Conservation (phyloP, 768 basidiomycete species). For the Boletus fagicola region DNA sequence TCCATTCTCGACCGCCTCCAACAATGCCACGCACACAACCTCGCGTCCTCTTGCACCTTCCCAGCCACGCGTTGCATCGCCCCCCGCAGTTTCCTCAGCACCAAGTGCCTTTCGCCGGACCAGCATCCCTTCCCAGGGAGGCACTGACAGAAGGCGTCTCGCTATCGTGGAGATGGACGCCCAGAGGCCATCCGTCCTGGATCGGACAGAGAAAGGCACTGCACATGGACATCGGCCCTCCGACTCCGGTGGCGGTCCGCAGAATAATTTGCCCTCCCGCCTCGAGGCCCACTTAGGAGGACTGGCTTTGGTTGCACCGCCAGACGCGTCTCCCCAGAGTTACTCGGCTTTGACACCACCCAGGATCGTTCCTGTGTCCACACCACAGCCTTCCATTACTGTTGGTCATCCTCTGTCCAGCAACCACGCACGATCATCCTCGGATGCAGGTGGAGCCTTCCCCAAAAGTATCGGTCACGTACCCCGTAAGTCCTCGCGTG, state of each 20-base stretch:
- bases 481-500: constrained; percentile 45
- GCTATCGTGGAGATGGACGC: constrained; percentile 65
- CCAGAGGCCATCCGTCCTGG: constrained; percentile 21
- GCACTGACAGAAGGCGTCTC: constrained; percentile 61
- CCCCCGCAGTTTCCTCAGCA: constrained; percentile 29
- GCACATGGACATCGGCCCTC: constrained; percentile 12
- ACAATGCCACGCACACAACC: constrained; percentile 31
- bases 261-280: constrained; percentile 36
- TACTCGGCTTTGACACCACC: constrained; percentile 57
- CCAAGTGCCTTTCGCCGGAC: constrained; percentile 42
- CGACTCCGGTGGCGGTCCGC: constrained; percentile 30
- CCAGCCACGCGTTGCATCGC: constrained; percentile 23
- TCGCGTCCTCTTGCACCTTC: constrained; percentile 9
- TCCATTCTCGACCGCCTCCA: constrained; percentile 31
- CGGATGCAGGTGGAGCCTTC: constrained; percentile 40
- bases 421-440: constrained; percentile 46
- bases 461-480: constrained; percentile 36
- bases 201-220: constrained; percentile 26
- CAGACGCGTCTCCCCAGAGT: constrained; percentile 56
- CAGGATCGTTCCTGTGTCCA: constrained; percentile 42
- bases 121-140: constrained; percentile 55
- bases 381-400: constrained; percentile 19
- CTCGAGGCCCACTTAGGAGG: constrained; percentile 39
- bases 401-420: constrained; percentile 5
- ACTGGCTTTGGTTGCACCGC: constrained; percentile 69